phyloP scores from a whole-genome alignment of 306 rosid genomes.

The Sechiopsis laciniata region DNA sequence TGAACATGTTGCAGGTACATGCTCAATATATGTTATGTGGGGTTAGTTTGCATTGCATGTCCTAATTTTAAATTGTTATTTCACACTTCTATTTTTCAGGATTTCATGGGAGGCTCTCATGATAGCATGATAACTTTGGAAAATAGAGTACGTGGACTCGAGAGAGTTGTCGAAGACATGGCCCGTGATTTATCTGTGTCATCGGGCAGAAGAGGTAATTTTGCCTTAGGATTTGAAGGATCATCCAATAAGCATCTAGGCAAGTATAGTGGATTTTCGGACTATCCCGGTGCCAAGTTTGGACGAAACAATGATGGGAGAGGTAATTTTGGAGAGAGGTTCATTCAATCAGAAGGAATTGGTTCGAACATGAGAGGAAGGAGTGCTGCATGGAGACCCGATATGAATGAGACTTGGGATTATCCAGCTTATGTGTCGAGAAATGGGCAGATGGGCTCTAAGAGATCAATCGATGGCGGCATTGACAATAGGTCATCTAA shows the following conservation, averaged over 20 bases:
- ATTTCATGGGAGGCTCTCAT: conserved; percentile 98
- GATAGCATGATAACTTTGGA: conserved; percentile 91
- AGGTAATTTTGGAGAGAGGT: conserved; percentile 59
- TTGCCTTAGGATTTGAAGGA: conserved; percentile 73
- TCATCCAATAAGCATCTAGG: conserved; percentile 58
- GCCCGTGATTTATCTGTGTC: conserved; percentile 80
- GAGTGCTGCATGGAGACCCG: conserved; percentile 79
- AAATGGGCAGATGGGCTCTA: conserved; percentile 68
- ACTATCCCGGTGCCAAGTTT: conserved; percentile 62
- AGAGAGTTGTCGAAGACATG: conserved; percentile 96
- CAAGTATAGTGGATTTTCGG: conserved; percentile 74
- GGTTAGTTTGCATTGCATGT: conserved; percentile 18
- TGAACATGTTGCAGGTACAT: conserved; percentile 95
- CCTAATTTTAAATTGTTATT: conserved; percentile 18
- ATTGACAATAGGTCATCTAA: conserved; percentile 76
- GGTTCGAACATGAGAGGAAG: conserved; percentile 67
- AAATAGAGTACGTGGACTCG: conserved; percentile 97
- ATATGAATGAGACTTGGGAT: conserved; percentile 67
- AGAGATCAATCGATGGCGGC: conserved; percentile 64
- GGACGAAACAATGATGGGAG: conserved; percentile 83
- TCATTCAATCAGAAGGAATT: conserved; percentile 68
- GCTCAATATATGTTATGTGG: conserved; percentile 21
- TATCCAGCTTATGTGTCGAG: conserved; percentile 65
- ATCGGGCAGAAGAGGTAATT: conserved; percentile 78
- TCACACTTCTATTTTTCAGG: conserved; percentile 49